Base-by-base conservation (phyloP, 306 rosid species). In the Pachyrhizus erosus region DNA sequence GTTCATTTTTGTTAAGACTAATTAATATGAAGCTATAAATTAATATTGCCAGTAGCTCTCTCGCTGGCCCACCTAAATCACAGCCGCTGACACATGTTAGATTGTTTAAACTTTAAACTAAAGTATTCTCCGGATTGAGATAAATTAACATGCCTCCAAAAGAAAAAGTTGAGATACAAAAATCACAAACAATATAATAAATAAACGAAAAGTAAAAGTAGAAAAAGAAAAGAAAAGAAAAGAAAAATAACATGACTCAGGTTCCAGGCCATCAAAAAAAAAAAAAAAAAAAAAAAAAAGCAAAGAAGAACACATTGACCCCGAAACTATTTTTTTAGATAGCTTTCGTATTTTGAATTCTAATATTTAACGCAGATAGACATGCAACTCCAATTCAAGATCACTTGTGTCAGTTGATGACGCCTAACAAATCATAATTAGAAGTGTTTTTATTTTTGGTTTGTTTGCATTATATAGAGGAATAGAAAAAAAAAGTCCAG, bases 171-270 rank as follows among this genome's bases (percentile, higher is more conserved):
- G 34, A 77, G 67, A 55, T 24, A 55, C 40, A 73, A 10, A 34
- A 73, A 76, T 73, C 55, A 80, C 54, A 75, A 84, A 34, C 6
- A 72, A 42, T n/a, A 79, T 31, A 57, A 64, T 37, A 84, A 61
- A 83, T 27, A 78, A 83, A n/a, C 58, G 65, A 68, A 84, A 83
- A 83, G 76, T 31, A 68, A 87, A 86, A 87, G 89, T 31, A 70
- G 14, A 57, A 49, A 72, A 66, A 83, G 52, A 86, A 76, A 87
- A 84, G 64, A 48, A 15, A 34, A 37, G 3, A 4, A 33, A 4
- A n/a, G 13, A 14, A 37, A 34, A 34, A 66, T 49, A 82, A 64
- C 42, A 62, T 54, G 7, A 79, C 17, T 46, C 68, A 48, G 61
- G 37, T 67, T 67, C 88, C 68, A 48, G 61, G 45, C 73, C 86